These are phyloP conservation scores for Cladosporium cucumerinum DNA, from an alignment of 2,329 filamentous ascomycete species.

Conservation along the genomic window DNA sequence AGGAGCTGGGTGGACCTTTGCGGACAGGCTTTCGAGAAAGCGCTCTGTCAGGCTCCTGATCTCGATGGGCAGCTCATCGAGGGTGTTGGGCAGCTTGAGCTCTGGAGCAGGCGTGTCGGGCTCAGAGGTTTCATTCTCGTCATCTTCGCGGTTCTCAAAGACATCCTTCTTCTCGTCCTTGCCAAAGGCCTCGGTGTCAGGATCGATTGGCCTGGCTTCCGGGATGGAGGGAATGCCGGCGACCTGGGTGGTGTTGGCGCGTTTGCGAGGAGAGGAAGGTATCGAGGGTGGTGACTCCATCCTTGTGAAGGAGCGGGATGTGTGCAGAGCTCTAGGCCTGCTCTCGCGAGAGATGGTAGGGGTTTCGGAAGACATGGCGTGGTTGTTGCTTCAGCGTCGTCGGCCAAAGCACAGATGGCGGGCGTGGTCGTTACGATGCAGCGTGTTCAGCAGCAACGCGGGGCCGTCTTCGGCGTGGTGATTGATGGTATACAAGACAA, in stretches of 20 bases:
- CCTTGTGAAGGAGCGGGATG: constrained; percentile 49
- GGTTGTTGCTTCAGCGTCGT: not conserved
- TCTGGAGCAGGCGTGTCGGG: constrained; percentile 28
- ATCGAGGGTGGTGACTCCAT: constrained; percentile 33
- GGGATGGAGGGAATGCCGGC: constrained; percentile 42
- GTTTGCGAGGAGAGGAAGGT: constrained; percentile 35
- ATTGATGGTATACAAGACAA: not conserved
- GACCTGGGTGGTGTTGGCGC: constrained; percentile 48
- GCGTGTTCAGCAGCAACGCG: not conserved
- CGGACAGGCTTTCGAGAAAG: constrained; percentile 85
- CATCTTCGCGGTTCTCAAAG: constrained; percentile 40
- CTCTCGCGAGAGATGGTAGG: constrained; percentile 2
- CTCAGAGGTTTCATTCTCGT: constrained; percentile 24
- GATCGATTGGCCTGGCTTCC: constrained; percentile 40
- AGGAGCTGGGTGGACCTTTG: constrained; percentile 80
- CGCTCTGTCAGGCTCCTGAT: constrained; percentile 85
- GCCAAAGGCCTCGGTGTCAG: constrained; percentile 31
- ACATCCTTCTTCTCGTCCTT: constrained; percentile 40
- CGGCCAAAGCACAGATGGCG: constrained; percentile 6
- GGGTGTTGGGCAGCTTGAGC: constrained; percentile 57
- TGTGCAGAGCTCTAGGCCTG: constrained; percentile 37
- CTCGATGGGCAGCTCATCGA: constrained; percentile 91
- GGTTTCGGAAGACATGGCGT: constrained; percentile 11
- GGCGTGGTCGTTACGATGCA: not conserved
- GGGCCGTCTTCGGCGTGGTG: accelerated